phyloP scores from a whole-genome alignment of 768 basidiomycete species.

The Macrolepiota fuliginosa region DNA sequence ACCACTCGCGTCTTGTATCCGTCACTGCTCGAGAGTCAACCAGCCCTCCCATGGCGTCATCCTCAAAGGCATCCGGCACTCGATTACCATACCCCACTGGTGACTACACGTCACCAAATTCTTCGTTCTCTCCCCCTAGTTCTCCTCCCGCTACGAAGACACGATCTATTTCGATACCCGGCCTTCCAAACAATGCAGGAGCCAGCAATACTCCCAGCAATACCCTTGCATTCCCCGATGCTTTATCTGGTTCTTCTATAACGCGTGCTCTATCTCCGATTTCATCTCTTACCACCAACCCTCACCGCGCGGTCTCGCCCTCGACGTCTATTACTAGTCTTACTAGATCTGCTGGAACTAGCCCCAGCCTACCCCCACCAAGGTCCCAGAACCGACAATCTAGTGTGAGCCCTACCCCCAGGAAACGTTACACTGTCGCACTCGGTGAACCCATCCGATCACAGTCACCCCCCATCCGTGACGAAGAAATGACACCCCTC shows the following conservation, averaged over 20 bases:
- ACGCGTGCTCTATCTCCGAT: constrained; percentile 10
- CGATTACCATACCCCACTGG: constrained; percentile 82
- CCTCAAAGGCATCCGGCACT: constrained; percentile 41
- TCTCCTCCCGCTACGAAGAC: constrained; percentile 49
- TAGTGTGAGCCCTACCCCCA: constrained; percentile 69
- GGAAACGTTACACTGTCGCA: constrained; percentile 86
- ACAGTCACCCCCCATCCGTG: constrained; percentile 22
- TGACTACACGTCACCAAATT: constrained; percentile 72
- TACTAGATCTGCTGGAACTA: constrained; percentile 6
- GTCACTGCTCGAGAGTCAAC: constrained; percentile 59
- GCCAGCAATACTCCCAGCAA: constrained; percentile 13
- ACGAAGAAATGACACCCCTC: not conserved
- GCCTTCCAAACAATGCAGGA: constrained; percentile 23
- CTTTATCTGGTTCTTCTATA: constrained; percentile 27
- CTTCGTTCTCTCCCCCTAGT: constrained; percentile 40
- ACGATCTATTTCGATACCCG: constrained; percentile 49
- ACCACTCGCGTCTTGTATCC: constrained; percentile 33
- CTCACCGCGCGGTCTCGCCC: constrained; percentile 10
- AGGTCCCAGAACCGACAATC: constrained; percentile 39
- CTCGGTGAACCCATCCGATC: constrained; percentile 65
- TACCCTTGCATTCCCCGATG: constrained; percentile 26
- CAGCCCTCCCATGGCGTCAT: constrained; percentile 57
- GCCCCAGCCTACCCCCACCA: constrained; percentile 40
- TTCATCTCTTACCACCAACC: constrained; percentile 13
- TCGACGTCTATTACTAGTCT: constrained; percentile 6